Conservation (phyloP, 495 filamentous ascomycete species). For the Penicillium tannophilum region DNA sequence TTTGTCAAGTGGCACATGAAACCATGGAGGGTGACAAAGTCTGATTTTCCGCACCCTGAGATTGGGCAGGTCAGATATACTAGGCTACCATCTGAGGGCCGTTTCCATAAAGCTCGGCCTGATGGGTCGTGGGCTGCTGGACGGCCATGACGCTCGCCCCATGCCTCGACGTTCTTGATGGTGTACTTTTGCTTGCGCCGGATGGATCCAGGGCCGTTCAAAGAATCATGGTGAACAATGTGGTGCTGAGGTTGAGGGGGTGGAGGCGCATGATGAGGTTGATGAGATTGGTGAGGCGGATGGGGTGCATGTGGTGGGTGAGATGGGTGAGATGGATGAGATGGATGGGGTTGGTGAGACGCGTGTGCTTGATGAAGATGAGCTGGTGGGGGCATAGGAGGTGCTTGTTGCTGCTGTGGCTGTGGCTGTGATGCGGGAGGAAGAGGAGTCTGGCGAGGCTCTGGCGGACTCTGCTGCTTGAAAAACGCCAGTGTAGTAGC, state of each 20-base stretch:
- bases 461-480: constrained; percentile 52
- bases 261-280: constrained; percentile 16
- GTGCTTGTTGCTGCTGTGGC: constrained; percentile 22
- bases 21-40: constrained; percentile 50
- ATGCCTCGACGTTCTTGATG: constrained; percentile 54
- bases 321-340: constrained; percentile 12
- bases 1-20: constrained; percentile 56
- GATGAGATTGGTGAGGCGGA: constrained; percentile 14
- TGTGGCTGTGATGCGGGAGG: constrained; percentile 35
- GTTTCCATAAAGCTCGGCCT: constrained; percentile 49
- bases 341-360: constrained; percentile 15
- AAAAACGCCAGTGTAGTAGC: constrained; percentile 56
- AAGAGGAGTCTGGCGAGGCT: constrained; percentile 41
- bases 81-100: constrained; percentile 48
- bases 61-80: constrained; percentile 52
- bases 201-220: constrained; percentile 34
- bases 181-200: constrained; percentile 54
- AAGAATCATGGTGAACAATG: constrained; percentile 33
- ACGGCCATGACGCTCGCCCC: constrained; percentile 51
- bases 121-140: constrained; percentile 49
- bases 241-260: constrained; percentile 29
- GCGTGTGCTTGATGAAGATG: constrained; percentile 30
- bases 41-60: constrained; percentile 45
- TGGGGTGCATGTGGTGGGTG: constrained; percentile 11
- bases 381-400: constrained; percentile 25